Evolutionary conservation across 2,329 filamentous ascomycete genomes (phyloP), one percentile per base, ranked within the genome.

Genomic region (Beauveria rudraprayagi): DNA sequence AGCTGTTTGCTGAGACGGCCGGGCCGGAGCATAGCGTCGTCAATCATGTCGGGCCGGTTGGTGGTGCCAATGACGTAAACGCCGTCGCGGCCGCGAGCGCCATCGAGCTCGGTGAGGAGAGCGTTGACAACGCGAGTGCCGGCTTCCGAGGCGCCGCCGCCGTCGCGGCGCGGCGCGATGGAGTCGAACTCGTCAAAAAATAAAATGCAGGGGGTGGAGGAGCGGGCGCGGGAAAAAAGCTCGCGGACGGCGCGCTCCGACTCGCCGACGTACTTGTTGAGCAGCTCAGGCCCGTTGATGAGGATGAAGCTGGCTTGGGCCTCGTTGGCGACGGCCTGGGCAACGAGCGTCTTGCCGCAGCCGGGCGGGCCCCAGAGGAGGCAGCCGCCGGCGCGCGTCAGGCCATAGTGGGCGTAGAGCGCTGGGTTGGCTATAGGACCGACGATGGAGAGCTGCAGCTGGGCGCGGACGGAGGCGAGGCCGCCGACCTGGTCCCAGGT

Each of bases 151-250:
- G n/a, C 2, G 88, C 90, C 2, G 90, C 83, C 1, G 82, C 81
- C 60, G 69, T 93, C 91, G 60, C 94, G 86, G 56, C 87, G 87
- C 0, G 93, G 92, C 0, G 94, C 92, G 3, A 99, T 79, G 1
- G 94, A 93, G 74, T 99, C 94, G 57, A 99, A 83, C 76, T 99
- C 94, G 72, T 99, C 94, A 71, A 99, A 97, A 82, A 99, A 97
- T 62, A 99, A 87, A 60, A 99, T 91, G 70, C 93, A 97, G 1
- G 94, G 94, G 0, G 92, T 83, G 8, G 89, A 93, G 1, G 89
- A 89, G 56, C 92, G 85, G 1, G 94, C 94, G 17, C 93, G 88
- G 65, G 87, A 85, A 74, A 99, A 99, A 0, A 97, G 89, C 71
- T 96, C 91, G 24, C 94, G 87, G 1, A 99, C 89, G 0, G 92